These are phyloP conservation scores for Polyplosphaeria fusca DNA, from an alignment of 495 filamentous ascomycete species.

Conservation along the genomic window DNA sequence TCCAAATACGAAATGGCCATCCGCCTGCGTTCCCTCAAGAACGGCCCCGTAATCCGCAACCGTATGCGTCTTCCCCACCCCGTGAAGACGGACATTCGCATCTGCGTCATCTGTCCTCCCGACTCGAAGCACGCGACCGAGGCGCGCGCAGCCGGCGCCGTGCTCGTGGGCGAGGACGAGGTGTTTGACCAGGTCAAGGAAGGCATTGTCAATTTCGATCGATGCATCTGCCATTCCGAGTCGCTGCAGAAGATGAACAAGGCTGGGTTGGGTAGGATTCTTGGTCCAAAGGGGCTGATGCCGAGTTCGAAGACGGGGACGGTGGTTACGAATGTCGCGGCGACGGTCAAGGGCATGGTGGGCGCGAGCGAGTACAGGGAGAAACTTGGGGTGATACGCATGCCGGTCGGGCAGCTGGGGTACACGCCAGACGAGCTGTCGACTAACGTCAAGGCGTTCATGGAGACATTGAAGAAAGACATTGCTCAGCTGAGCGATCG, in stretches of 20 bases:
- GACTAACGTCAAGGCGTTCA: conserved; percentile 76
- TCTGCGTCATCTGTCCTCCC: conserved; percentile 83
- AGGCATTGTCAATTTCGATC: conserved; percentile 78
- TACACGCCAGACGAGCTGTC: conserved; percentile 85
- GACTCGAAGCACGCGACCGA: conserved; percentile 64
- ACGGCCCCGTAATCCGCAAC: conserved; percentile 80
- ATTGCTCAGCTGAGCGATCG: conserved; percentile 64
- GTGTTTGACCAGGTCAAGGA: conserved; percentile 77
- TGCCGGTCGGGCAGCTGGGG: conserved; percentile 85
- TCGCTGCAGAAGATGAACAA: conserved; percentile 70
- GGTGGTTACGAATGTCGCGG: conserved; percentile 72
- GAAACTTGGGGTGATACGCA: conserved; percentile 73
- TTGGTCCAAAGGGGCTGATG: conserved; percentile 90
- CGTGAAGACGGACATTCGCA: conserved; percentile 77
- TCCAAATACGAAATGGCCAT: conserved; percentile 87
- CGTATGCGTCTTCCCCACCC: conserved; percentile 85
- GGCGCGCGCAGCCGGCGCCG: conserved; percentile 71
- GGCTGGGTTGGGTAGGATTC: conserved; percentile 69
- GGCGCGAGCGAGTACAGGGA: conserved; percentile 87
- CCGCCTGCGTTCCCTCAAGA: conserved; percentile 72
- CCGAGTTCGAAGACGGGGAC: conserved; percentile 83
- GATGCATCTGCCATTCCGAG: conserved; percentile 80
- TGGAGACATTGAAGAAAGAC: conserved; percentile 75
- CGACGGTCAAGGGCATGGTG: conserved; percentile 69
- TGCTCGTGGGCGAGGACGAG: conserved; percentile 76